Evolutionary conservation across 768 basidiomycete species (phyloP), one percentile per base, ranked within the genome.

Genomic region (Melanogaster broomeanus): DNA sequence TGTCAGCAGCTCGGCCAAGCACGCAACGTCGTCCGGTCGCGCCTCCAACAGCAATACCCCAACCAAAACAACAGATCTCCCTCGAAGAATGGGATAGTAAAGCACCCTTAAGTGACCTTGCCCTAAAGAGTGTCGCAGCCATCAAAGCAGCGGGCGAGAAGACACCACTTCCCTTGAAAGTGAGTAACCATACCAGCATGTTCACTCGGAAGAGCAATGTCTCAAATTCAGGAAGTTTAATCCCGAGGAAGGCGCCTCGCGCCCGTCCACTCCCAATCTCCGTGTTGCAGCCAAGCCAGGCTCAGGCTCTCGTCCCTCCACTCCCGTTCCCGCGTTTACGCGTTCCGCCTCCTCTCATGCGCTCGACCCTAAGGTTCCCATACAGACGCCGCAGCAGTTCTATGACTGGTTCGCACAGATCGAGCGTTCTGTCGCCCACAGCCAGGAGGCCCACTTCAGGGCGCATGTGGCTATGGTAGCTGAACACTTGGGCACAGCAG

Each of bases 351-450:
- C 63, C 12, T 62, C 71, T 8, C 82, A 88, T 61, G 77, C 84
- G 0, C 72, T 92, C 15, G 87, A 89, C 62, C 89, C 91, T 3
- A 81, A 79, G 44, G 80, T 84, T 35, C 87, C 90, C 5, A 85
- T 98, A 34, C 82, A 88, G 55, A 96, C 93, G 0, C 88, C 94
- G 1, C 93, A 98, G 61, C 93, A 98, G 59, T 96, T 99, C 70
- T 93, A 95, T 65, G 96, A 98, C 72, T 97, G 94, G 88, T 96
- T 94, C 68, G 78, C 91, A 4, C 77, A 89, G 35, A 85, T 99
- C 47, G 94, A 97, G 57, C 79, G 88, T 15, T 88, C 89, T 3
- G 91, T 97, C 33, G 88, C 93, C 8, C 93, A 93, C 61, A 90
- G 90, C 52, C 96, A 98, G 63, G 96, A 98, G 62, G 84, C 92